phyloP scores from a whole-genome alignment of 768 basidiomycete species.

The Psilocybe cyanescens region DNA sequence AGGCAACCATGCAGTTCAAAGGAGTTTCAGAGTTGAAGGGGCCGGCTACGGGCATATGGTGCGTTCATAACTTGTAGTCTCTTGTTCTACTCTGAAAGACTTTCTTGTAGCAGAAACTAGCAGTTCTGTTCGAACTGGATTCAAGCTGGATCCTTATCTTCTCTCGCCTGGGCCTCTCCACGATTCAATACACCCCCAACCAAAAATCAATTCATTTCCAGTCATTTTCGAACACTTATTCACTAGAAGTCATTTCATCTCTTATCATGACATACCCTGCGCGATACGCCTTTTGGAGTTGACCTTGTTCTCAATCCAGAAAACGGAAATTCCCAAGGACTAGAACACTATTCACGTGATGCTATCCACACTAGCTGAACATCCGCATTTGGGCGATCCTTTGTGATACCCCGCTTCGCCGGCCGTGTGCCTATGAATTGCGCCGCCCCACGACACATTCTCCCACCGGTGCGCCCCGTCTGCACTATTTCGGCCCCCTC shows the following conservation, averaged over 20 bases:
- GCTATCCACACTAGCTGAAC: conserved; percentile 9
- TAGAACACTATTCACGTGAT: conserved; percentile 16
- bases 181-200: not conserved
- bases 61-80: not conserved
- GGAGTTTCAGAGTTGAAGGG: not conserved
- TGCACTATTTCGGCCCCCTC: conserved; percentile 11
- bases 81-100: not conserved
- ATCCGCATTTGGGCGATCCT: conserved; percentile 21
- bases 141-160: not conserved
- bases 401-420: conserved; percentile 17
- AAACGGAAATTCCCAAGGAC: not conserved
- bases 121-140: not conserved
- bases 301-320: conserved; percentile 19
- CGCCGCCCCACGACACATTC: conserved; percentile 16
- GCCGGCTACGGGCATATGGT: not conserved
- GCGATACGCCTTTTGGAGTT: conserved; percentile 18
- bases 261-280: not conserved
- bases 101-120: not conserved
- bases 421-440: conserved; percentile 3
- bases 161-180: not conserved
- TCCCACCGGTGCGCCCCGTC: conserved; percentile 17
- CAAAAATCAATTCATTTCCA: not conserved
- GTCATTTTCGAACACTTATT: not conserved
- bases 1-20: not conserved
- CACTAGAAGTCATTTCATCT: not conserved